Base-by-base conservation (phyloP, 345 rosid species). In the Camelina sativa region DNA sequence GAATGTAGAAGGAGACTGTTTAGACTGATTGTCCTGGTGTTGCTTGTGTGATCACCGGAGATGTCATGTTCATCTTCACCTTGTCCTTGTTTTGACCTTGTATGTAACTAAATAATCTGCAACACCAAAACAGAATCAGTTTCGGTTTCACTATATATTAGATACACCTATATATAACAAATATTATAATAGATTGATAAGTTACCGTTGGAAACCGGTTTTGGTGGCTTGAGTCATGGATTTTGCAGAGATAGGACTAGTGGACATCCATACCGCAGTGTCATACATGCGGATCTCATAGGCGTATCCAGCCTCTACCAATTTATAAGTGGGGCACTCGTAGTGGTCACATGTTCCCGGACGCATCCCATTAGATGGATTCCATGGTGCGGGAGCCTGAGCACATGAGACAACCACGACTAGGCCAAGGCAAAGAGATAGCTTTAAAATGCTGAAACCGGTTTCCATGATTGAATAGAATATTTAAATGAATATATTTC, bases 201-300 rank as follows among this genome's bases (percentile, higher is more conserved):
- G 2, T 61, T 53, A 76, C 79, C 74, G 22, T 35, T 35, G 75
- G 65, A 68, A 69, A 76, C 75, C 80, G 20, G 52, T 62, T 69
- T 55, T 69, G 65, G 65, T 46, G 65, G 70, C 80, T 62, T 76
- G 44, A 62, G 73, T 19, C 65, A 76, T 62, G 70, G 80, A 11
- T 35, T 65, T 51, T n/a, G 44, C 22, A 1, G 65, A 12, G 23
- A 69, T 62, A n/a, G 65, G 75, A 62, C 1, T 22, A 44, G 65
- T 69, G 59, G 75, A 44, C 23, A 76, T 69, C 70, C 65, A 76
- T 8, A 64, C 71, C 4, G 59, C 71, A 17, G 75, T 17, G 37
- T 63, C 0, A 37, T 76, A 76, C 13, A 38, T 7, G 7, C 80
- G 80, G 52, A 76, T 76, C 71, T 76, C 75, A 47, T 22, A 76